Percentiles rank a stretch among this genome's conserved stretches.
phyloP scores from a whole-genome alignment of 2,329 filamentous ascomycete species.

The Alternaria triticina region DNA sequence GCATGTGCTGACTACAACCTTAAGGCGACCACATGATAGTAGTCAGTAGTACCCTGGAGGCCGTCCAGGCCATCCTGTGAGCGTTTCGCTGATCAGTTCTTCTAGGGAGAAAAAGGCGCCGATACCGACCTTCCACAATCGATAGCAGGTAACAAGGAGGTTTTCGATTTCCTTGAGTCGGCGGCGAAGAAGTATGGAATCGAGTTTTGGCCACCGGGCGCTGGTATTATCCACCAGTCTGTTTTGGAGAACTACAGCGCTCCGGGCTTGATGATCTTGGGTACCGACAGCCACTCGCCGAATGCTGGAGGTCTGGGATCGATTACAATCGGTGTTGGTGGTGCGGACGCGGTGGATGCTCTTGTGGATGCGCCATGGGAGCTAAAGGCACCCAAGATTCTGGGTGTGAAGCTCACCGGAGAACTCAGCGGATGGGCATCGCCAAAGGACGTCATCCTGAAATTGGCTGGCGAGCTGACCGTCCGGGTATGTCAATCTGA shows the following conservation, averaged over 20 bases:
- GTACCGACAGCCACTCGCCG: constrained; percentile 95
- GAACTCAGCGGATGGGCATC: constrained; percentile 88
- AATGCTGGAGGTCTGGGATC: constrained; percentile 95
- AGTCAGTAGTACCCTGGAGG: neutral
- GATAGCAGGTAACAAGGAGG: constrained; percentile 91
- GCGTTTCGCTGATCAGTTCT: neutral
- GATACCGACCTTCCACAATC: constrained; percentile 83
- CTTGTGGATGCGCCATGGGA: constrained; percentile 98
- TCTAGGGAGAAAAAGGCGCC: constrained; percentile 72
- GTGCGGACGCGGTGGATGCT: constrained; percentile 95
- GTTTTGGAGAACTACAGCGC: constrained; percentile 97
- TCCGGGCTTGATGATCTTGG: constrained; percentile 98
- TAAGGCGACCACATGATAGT: constrained; percentile 92
- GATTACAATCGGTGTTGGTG: constrained; percentile 95
- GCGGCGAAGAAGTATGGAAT: constrained; percentile 64
- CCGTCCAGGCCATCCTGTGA: neutral
- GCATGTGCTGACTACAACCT: neutral
- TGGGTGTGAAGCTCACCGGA: constrained; percentile 85
- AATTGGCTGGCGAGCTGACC: constrained; percentile 86
- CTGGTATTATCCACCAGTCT: constrained; percentile 78
- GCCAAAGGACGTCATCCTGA: constrained; percentile 94
- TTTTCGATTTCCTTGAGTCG: constrained; percentile 96
- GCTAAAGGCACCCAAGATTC: constrained; percentile 88
- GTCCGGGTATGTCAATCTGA: constrained; percentile 65
- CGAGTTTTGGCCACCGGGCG: constrained; percentile 51